Percentiles rank a stretch among this genome's conserved stretches.
These are phyloP conservation scores for Pichia sp. DNA, from an alignment of 1,139 yeast species.

Conservation along the genomic window DNA sequence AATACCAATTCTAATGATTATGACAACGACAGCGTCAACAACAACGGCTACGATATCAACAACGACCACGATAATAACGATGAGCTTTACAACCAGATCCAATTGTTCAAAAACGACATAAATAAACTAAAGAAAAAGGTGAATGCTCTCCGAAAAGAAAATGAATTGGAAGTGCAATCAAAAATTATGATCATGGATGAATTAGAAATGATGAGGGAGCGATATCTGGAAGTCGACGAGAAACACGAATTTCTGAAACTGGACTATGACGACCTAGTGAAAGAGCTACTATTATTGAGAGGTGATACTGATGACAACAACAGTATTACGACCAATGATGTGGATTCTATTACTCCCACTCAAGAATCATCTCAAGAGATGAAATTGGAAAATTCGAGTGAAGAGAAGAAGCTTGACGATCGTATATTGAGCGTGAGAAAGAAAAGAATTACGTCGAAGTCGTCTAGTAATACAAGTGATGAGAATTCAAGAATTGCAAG, in stretches of 20 bases:
- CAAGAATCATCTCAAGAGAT: background rate
- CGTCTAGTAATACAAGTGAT: slow-evolving; percentile 1
- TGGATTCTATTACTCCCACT: slow-evolving; percentile 4
- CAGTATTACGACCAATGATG: background rate
- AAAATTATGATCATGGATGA: slow-evolving; percentile 52
- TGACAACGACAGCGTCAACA: background rate
- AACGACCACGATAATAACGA: background rate
- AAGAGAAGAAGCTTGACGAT: background rate
- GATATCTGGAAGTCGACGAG: slow-evolving; percentile 35
- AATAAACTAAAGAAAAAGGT: slow-evolving; percentile 41
- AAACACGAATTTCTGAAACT: slow-evolving; percentile 27
- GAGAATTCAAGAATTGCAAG: slow-evolving; percentile 20
- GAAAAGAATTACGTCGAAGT: slow-evolving; percentile 8
- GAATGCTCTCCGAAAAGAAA: slow-evolving; percentile 44
- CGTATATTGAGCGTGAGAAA: slow-evolving; percentile 8
- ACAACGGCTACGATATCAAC: too few species aligned
- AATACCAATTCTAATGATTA: background rate
- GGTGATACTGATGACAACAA: slow-evolving; percentile 6
- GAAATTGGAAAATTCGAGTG: background rate
- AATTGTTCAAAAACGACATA: slow-evolving; percentile 31
- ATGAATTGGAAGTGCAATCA: slow-evolving; percentile 44
- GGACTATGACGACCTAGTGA: slow-evolving; percentile 28
- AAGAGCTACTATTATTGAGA: slow-evolving; percentile 18
- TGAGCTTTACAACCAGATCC: slow-evolving; percentile 3
- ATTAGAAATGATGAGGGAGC: slow-evolving; percentile 45